Evolutionary conservation across 2,329 filamentous ascomycete species (phyloP).

Genomic region (Apiospora saccharicola): DNA sequence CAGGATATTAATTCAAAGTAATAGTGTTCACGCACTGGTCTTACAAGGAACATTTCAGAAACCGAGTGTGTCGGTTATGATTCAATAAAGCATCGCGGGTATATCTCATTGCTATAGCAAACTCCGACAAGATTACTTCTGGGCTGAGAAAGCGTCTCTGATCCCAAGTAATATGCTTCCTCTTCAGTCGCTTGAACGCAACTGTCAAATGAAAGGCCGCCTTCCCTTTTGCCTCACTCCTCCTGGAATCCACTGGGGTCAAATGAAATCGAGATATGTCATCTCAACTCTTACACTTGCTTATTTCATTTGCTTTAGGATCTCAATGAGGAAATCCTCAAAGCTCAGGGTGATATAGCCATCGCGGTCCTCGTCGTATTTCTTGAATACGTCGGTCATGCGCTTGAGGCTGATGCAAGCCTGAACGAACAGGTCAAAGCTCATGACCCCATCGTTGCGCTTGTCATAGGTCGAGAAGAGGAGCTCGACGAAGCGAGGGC

Average conservation of each 20-base stretch:
- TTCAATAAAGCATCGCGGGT: slow-evolving; percentile 5
- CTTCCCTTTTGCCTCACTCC: neutral
- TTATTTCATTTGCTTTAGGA: slow-evolving; percentile 66
- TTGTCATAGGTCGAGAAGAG: slow-evolving; percentile 92
- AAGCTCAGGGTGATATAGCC: slow-evolving; percentile 88
- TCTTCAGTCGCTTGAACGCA: neutral
- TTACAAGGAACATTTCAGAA: neutral
- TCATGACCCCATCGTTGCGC: slow-evolving; percentile 73
- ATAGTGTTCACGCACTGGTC: neutral
- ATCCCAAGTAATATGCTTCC: neutral
- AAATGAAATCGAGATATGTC: neutral
- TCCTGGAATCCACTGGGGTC: neutral
- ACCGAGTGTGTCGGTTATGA: neutral
- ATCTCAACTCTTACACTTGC: neutral
- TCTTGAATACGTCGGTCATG: slow-evolving; percentile 99
- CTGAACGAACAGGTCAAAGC: slow-evolving; percentile 97
- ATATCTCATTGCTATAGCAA: slow-evolving; percentile 2
- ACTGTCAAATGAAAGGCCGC: neutral
- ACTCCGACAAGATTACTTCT: neutral
- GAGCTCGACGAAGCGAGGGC: slow-evolving; percentile 80
- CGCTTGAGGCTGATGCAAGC: slow-evolving; percentile 95
- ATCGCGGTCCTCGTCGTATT: slow-evolving; percentile 96
- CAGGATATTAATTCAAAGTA: neutral
- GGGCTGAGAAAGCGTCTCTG: neutral
- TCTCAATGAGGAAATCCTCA: slow-evolving; percentile 79